Evolutionary conservation across 129 eudicot genomes (phyloP).

Genomic region (Flaveria bidentis): DNA sequence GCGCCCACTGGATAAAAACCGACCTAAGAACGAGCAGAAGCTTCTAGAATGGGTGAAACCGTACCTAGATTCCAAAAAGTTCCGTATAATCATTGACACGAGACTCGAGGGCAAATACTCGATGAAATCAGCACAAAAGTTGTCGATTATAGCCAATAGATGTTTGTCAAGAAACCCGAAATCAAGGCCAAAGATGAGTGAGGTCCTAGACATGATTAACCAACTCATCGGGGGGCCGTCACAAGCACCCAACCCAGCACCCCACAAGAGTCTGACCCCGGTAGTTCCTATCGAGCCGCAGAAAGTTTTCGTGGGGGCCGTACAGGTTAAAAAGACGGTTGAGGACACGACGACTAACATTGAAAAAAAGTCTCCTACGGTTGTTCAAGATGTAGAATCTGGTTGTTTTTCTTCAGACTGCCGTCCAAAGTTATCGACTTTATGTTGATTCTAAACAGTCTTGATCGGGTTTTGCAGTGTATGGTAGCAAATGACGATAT

Average conservation of each 20-base stretch:
- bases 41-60: slow-evolving; percentile 88
- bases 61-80: slow-evolving; percentile 59
- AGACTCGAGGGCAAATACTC: slow-evolving; percentile 68
- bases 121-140: slow-evolving; percentile 64
- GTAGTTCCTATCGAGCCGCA: slow-evolving; percentile 26
- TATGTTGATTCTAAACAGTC: slow-evolving; percentile 30
- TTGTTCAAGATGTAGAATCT: slow-evolving; percentile 35
- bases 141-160: slow-evolving; percentile 65
- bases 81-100: slow-evolving; percentile 64
- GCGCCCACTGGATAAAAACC: slow-evolving; percentile 66
- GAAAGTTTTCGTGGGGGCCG: slow-evolving; percentile 30
- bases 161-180: slow-evolving; percentile 65
- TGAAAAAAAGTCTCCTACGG: slow-evolving; percentile 33
- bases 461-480: slow-evolving; percentile 22
- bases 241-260: slow-evolving; percentile 32
- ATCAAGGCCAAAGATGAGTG: slow-evolving; percentile 77
- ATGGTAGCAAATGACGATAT: slow-evolving; percentile 22
- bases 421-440: slow-evolving; percentile 41
- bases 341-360: slow-evolving; percentile 34
- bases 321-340: slow-evolving; percentile 15
- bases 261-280: slow-evolving; percentile 23
- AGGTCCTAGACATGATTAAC: slow-evolving; percentile 70
- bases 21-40: slow-evolving; percentile 74
- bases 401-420: slow-evolving; percentile 46
- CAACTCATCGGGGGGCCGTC: slow-evolving; percentile 45